Evolutionary conservation across 1,284 basidiomycete species (phyloP).

Genomic region (Rhodotorula sp.): DNA sequence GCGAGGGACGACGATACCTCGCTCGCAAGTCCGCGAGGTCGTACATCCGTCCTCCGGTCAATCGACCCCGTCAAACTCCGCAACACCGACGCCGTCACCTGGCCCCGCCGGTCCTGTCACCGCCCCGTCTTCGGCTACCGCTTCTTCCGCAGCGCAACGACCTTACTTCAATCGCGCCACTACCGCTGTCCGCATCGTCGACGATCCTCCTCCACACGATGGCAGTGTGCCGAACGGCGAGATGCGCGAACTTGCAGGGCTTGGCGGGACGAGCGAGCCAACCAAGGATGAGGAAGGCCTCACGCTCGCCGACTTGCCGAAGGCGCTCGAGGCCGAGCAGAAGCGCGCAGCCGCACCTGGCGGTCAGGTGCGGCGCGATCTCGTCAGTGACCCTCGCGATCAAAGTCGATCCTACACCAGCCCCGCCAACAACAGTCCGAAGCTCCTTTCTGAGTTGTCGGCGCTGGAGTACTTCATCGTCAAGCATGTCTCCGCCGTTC

Average conservation of each 20-base stretch:
- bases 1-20: conserved; percentile 48
- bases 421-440: conserved; percentile 7
- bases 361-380: conserved; percentile 48
- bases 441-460: conserved; percentile 76
- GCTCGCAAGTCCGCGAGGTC: conserved; percentile 40
- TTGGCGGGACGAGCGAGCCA: conserved; percentile 37
- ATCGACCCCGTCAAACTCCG: background rate
- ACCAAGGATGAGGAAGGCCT: conserved; percentile 69
- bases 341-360: conserved; percentile 69
- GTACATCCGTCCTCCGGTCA: background rate
- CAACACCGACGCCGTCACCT: background rate
- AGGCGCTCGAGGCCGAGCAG: conserved; percentile 80
- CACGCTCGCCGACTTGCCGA: conserved; percentile 94
- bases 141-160: conserved; percentile 14
- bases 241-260: conserved; percentile 8
- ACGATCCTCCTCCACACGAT: conserved; percentile 32
- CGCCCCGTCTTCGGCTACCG: background rate
- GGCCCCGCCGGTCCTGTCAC: background rate
- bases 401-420: conserved; percentile 49
- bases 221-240: background rate
- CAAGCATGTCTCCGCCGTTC: conserved; percentile 84
- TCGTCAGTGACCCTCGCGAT: background rate
- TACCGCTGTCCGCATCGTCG: conserved; percentile 45
- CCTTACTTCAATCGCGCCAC: conserved; percentile 42
- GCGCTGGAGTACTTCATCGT: conserved; percentile 84